These are phyloP conservation scores for Carpinus fangiana DNA, from an alignment of 306 rosid genomes.

Conservation along the genomic window DNA sequence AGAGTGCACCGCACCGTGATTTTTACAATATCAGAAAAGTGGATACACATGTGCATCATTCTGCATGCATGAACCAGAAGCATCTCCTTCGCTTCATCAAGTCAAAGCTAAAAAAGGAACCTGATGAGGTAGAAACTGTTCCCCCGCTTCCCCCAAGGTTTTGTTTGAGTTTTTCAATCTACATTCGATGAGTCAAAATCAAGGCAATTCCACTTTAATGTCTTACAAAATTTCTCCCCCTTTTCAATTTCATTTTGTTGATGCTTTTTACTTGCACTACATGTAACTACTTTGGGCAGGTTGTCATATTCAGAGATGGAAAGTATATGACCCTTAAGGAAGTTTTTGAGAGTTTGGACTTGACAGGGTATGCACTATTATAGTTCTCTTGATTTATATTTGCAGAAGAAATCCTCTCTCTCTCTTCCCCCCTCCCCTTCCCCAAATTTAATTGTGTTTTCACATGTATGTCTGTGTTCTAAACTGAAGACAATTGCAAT, in stretches of 20 bases:
- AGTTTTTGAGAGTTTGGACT: conserved; percentile 92
- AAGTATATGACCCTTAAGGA: conserved; percentile 83
- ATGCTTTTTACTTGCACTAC: conserved; percentile 25
- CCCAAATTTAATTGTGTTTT: conserved; percentile 6
- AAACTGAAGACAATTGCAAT: conserved; percentile 24
- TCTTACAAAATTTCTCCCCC: neutral
- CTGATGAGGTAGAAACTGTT: conserved; percentile 63
- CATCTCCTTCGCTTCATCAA: conserved; percentile 86
- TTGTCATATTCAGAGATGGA: conserved; percentile 94
- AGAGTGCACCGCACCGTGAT: conserved; percentile 86
- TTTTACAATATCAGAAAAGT: conserved; percentile 88
- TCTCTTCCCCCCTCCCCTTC: neutral
- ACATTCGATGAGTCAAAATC: neutral
- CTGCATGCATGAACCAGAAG: conserved; percentile 97
- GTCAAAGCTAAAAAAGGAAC: conserved; percentile 76
- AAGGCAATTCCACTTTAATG: neutral
- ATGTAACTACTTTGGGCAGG: conserved; percentile 47
- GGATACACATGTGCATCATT: conserved; percentile 89
- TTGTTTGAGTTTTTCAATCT: neutral
- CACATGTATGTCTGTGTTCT: conserved; percentile 19
- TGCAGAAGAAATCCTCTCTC: neutral
- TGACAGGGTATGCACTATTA: conserved; percentile 61
- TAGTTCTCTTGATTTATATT: conserved; percentile 12
- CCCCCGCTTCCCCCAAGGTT: neutral
- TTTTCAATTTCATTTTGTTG: conserved; percentile 28